These are phyloP conservation scores for Areca catechu DNA, from an alignment of 176 grass and related monocot species.

Conservation along the genomic window DNA sequence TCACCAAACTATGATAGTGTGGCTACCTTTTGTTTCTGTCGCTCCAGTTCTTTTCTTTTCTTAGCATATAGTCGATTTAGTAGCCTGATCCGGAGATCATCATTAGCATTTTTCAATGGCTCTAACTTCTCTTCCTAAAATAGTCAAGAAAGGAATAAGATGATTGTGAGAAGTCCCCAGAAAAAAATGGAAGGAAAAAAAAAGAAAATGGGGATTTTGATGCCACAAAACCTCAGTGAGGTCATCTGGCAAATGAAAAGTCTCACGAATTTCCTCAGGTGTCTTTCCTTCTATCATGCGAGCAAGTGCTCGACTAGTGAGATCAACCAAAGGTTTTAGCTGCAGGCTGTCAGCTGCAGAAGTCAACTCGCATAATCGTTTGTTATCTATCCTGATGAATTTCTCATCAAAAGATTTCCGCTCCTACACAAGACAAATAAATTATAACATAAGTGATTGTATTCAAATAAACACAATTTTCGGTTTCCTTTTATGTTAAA, in stretches of 20 bases:
- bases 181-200: constrained; percentile 20
- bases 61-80: constrained; percentile 98
- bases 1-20: neutral
- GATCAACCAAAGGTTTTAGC: constrained; percentile 20
- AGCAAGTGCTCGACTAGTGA: constrained; percentile 17
- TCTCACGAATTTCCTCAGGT: constrained; percentile 16
- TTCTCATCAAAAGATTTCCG: constrained; percentile 36
- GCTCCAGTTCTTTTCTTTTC: constrained; percentile 92
- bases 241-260: constrained; percentile 20
- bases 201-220: too few species aligned
- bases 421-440: constrained; percentile 17
- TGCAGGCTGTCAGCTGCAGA: constrained; percentile 14
- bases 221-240: constrained; percentile 36
- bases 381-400: constrained; percentile 10
- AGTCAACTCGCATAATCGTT: constrained; percentile 9
- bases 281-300: constrained; percentile 15
- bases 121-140: constrained; percentile 99
- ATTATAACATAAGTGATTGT: neutral
- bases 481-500: too few species aligned
- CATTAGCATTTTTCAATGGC: constrained; percentile 95
- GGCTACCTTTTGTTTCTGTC: constrained; percentile 78
- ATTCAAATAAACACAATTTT: too few species aligned
- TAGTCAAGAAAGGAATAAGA: neutral
- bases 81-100: constrained; percentile 92
- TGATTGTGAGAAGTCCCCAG: constrained; percentile 13